Conservation (phyloP, 371 early-diverging fungal species). For the Nematocida ironsii region DNA sequence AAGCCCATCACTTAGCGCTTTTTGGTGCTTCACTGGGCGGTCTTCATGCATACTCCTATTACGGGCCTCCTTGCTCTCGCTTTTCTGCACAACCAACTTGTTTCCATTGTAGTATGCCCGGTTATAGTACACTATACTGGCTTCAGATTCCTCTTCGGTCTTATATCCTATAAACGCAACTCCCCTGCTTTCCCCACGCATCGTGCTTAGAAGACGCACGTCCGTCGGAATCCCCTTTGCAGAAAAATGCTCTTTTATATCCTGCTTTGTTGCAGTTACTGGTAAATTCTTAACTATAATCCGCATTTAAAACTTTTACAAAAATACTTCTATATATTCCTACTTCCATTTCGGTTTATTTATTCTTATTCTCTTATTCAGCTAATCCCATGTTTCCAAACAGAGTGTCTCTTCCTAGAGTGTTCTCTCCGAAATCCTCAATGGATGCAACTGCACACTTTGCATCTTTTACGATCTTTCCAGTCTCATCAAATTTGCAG, state of each 20-base stretch:
- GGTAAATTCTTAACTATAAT: slow-evolving; percentile 69
- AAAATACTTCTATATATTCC: not conserved
- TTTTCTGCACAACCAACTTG: slow-evolving; percentile 18
- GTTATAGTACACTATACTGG: slow-evolving; percentile 55
- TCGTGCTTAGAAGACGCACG: slow-evolving; percentile 60
- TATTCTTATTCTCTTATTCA: not conserved
- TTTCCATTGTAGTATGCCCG: slow-evolving; percentile 54
- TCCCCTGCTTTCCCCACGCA: slow-evolving; percentile 54
- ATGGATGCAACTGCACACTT: slow-evolving; percentile 51
- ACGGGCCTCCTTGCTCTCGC: not conserved
- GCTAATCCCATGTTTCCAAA: slow-evolving; percentile 8
- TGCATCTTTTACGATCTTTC: slow-evolving; percentile 41
- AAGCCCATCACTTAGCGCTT: slow-evolving; percentile 50
- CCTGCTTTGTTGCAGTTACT: slow-evolving; percentile 49
- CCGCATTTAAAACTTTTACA: slow-evolving; percentile 61
- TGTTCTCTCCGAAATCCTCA: slow-evolving; percentile 44
- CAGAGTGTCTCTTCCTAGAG: slow-evolving; percentile 1
- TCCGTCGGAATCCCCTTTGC: slow-evolving; percentile 62
- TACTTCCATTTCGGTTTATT: not conserved
- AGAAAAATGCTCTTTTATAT: slow-evolving; percentile 60
- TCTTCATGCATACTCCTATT: slow-evolving; percentile 27
- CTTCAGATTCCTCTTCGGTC: slow-evolving; percentile 42
- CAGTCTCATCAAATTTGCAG: slow-evolving; percentile 44
- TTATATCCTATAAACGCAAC: slow-evolving; percentile 68
- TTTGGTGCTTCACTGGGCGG: slow-evolving; percentile 54